These are phyloP conservation scores for Scedosporium dehoogii DNA, from an alignment of 2,329 filamentous ascomycete species.

Conservation along the genomic window DNA sequence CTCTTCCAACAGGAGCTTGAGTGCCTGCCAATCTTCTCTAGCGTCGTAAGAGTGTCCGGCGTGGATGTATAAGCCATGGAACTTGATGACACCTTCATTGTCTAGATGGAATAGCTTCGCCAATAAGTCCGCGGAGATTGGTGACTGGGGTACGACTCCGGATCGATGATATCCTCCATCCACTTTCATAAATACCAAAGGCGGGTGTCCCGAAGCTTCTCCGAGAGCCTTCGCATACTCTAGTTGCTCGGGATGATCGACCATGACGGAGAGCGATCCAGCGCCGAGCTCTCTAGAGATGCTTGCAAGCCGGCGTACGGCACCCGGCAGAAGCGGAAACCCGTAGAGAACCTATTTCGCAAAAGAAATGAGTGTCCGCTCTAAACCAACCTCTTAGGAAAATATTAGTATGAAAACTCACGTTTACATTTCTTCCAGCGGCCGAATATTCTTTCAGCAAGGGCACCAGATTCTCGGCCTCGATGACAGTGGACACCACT, in stretches of 20 bases:
- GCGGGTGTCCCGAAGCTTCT: conserved; percentile 30
- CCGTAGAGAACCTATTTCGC: conserved; percentile 54
- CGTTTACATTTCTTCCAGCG: conserved; percentile 46
- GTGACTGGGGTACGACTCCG: conserved; percentile 46
- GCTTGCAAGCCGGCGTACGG: conserved; percentile 46
- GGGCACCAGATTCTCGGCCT: conserved; percentile 57
- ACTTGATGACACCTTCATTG: conserved; percentile 21
- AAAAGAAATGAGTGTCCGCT: background rate
- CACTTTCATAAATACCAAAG: conserved; percentile 60
- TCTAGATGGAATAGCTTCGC: conserved; percentile 31
- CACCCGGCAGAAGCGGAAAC: conserved; percentile 55
- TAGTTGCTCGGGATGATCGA: conserved; percentile 59
- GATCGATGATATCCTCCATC: conserved; percentile 66
- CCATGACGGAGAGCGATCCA: conserved; percentile 50
- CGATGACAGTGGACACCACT: conserved; percentile 64
- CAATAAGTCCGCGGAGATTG: conserved; percentile 35
- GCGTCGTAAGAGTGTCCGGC: conserved; percentile 61
- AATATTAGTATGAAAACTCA: conserved; percentile 22
- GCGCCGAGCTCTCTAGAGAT: conserved; percentile 47
- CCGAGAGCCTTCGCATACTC: conserved; percentile 31
- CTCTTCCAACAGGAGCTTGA: conserved; percentile 50
- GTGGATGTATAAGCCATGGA: conserved; percentile 64
- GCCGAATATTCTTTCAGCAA: conserved; percentile 48
- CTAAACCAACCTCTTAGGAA: background rate
- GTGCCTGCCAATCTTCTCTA: conserved; percentile 42